phyloP scores from a whole-genome alignment of 305 asterid genomes.

The Salvia sclarea region DNA sequence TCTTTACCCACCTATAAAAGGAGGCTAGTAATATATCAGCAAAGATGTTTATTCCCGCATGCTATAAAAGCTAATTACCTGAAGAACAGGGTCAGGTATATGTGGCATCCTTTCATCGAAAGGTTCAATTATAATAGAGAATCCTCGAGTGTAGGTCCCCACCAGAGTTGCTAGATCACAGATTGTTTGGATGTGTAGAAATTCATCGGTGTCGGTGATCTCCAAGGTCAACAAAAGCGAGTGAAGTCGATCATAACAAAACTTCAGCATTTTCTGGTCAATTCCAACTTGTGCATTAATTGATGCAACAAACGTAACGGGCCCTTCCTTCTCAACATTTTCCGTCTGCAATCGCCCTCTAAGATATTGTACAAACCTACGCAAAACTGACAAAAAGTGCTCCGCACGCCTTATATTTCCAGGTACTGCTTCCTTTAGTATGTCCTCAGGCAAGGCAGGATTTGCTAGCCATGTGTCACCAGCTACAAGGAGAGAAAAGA shows the following conservation, averaged over 20 bases:
- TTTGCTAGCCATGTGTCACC: conserved; percentile 81
- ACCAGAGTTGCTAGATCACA: conserved; percentile 97
- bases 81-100: conserved; percentile 96
- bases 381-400: conserved; percentile 89
- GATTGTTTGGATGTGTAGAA: conserved; percentile 86
- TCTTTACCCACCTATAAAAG: neutral
- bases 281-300: conserved; percentile 88
- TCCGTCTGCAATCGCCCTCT: conserved; percentile 81
- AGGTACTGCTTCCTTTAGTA: conserved; percentile 94
- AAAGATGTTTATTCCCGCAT: neutral
- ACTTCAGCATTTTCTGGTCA: conserved; percentile 86
- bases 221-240: conserved; percentile 91
- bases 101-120: conserved; percentile 98
- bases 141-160: conserved; percentile 91
- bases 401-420: conserved; percentile 98
- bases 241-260: conserved; percentile 94
- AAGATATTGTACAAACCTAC: conserved; percentile 86
- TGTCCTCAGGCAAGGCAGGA: conserved; percentile 90
- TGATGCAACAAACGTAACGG: conserved; percentile 89
- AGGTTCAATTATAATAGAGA: conserved; percentile 94
- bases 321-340: conserved; percentile 95
- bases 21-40: neutral
- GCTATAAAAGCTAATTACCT: conserved; percentile 47
- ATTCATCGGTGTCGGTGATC: conserved; percentile 94
- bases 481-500: conserved; percentile 48